Base-by-base conservation (phyloP, 805 yeast species). In the Saccharomyces paradoxus region DNA sequence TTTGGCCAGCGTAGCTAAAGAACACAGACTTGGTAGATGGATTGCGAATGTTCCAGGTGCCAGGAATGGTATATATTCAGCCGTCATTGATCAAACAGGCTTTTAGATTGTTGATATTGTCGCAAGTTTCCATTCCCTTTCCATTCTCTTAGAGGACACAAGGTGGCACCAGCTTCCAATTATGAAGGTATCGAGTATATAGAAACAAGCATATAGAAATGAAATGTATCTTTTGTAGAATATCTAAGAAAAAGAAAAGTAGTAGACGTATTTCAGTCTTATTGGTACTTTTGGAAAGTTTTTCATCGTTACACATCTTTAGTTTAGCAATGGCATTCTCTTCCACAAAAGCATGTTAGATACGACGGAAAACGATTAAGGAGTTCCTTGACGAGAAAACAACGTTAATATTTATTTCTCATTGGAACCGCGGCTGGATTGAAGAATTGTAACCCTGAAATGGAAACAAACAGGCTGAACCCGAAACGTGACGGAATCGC, bases 1-100 rank as follows among this genome's bases (percentile, higher is more conserved):
- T 10, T 73, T 81, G 58, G 92, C 87, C 0, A 76, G 89, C 41
- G 75, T 87, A 4, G 81, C 92, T 46, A 89, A 91, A 70, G 97
- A 92, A 71, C 96, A 87, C 66, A 82, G 86, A 66, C 75, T 88
- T 55, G 97, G 97, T 41, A 83, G 97, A 67, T 91, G 97, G 96
- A 70, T 83, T 27, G 75, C 78, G 48, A 76, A 80, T 53, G 75
- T 79, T 41, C 75, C 76, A 27, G 87, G 87, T 7, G 85, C 86
- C 30, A 81, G 92, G 69, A 89, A 87, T 71, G 89, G 89, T 55
- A 75, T 89, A 59, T 81, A 77, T 61, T 80, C 84, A 9, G 81
- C 78, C 55, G 74, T 74, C 28, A 73, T 81, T 54, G 76, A 68
- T 48, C 77, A 74, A 57, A 60, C 75, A 56, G 60, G 67, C 54